Evolutionary conservation across 495 filamentous ascomycete genomes (phyloP).

Genomic region (Massariosphaeria phaeospora): DNA sequence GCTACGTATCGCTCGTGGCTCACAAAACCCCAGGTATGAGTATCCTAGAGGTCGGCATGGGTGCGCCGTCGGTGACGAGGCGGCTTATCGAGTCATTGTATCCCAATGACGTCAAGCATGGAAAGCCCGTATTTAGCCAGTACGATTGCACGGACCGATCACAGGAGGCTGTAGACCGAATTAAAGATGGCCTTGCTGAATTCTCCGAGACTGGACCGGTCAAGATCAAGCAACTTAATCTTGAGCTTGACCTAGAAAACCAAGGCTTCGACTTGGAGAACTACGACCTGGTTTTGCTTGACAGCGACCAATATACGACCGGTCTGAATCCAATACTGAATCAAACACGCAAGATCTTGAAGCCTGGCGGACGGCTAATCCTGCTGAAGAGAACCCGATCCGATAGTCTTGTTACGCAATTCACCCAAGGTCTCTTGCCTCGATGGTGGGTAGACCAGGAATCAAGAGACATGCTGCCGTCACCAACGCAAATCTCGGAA

Average conservation of each 20-base stretch:
- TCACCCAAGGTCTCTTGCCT: background rate
- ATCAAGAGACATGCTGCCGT: background rate
- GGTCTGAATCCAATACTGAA: background rate
- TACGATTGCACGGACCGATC: background rate
- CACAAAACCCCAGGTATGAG: background rate
- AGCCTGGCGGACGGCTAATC: background rate
- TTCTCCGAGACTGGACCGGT: background rate
- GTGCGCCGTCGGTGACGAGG: slow-evolving; percentile 40
- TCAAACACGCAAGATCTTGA: background rate
- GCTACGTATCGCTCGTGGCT: background rate
- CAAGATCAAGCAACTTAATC: background rate
- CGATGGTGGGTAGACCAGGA: background rate
- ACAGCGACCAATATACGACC: background rate
- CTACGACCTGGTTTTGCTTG: background rate
- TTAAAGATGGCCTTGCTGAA: background rate
- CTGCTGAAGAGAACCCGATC: background rate
- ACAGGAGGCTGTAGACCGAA: background rate
- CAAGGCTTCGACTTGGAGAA: background rate
- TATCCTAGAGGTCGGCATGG: background rate
- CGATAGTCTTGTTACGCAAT: background rate
- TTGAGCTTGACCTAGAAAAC: background rate
- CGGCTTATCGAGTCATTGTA: background rate
- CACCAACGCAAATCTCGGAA: background rate
- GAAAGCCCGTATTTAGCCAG: background rate
- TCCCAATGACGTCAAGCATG: background rate